Conservation (phyloP, 805 yeast genomes). For the Wickerhamiella lipophila region DNA sequence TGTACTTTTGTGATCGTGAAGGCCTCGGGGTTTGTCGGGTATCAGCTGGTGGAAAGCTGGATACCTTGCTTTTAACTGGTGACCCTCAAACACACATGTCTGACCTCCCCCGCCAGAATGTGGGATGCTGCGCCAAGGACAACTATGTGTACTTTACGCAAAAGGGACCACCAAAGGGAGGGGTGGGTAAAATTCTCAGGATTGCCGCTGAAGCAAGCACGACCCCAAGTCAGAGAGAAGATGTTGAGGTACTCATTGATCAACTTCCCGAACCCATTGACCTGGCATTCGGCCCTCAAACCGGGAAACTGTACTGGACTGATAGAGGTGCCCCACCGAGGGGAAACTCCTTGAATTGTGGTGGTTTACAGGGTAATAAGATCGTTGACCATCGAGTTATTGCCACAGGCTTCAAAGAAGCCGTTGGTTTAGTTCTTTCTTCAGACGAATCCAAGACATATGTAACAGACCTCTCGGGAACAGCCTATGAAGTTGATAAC, state of each 20-base stretch:
- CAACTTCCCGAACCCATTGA: constrained; percentile 12
- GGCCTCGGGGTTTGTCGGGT: constrained; percentile 4
- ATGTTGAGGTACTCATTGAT: not conserved
- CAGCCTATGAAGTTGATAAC: not conserved
- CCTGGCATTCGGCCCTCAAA: not conserved
- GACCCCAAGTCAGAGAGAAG: not conserved
- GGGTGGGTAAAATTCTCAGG: constrained; percentile 4
- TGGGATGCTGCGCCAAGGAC: constrained; percentile 7
- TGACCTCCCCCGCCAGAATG: constrained; percentile 5
- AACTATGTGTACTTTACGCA: constrained; percentile 6
- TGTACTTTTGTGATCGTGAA: constrained; percentile 12
- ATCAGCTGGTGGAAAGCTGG: not conserved
- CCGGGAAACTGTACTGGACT: constrained; percentile 9
- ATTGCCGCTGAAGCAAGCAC: not conserved
- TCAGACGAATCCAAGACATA: not conserved
- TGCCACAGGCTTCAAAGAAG: constrained; percentile 4
- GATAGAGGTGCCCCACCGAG: constrained; percentile 11
- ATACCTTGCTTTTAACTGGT: constrained; percentile 1
- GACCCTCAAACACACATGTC: not conserved
- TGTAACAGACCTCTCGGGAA: constrained; percentile 5
- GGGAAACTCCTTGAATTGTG: constrained; percentile 6
- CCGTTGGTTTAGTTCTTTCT: constrained; percentile 3
- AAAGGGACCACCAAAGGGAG: constrained; percentile 12
- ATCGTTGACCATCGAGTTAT: constrained; percentile 4
- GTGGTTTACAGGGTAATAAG: not conserved